Conservation (phyloP, 1,139 yeast species). For the Arxiozyma bovina region DNA sequence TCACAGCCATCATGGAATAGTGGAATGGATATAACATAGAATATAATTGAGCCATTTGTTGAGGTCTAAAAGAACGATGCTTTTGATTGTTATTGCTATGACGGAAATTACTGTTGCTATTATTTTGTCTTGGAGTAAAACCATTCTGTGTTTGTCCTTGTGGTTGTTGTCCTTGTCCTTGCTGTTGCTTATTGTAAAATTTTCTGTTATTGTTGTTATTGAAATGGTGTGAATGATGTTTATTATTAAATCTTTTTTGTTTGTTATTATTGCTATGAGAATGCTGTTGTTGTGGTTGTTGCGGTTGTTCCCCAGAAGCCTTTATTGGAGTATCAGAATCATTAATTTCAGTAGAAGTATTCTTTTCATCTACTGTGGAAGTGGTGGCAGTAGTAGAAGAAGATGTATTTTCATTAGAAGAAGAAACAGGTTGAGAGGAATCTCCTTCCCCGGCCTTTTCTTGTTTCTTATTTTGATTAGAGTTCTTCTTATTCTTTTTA, state of each 20-base stretch:
- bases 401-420: neutral
- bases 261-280: slow-evolving; percentile 1
- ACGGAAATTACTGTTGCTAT: slow-evolving; percentile 8
- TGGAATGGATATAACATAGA: slow-evolving; percentile 14
- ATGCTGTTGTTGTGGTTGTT: neutral
- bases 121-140: slow-evolving; percentile 1
- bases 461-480: slow-evolving; percentile 8
- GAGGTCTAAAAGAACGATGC: slow-evolving; percentile 7
- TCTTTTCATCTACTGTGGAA: neutral
- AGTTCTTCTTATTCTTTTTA: slow-evolving; percentile 11
- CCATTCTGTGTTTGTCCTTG: neutral
- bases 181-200: slow-evolving; percentile 1
- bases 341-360: neutral
- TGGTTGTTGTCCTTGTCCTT: slow-evolving; percentile 1
- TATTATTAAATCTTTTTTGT: slow-evolving; percentile 1
- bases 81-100: slow-evolving; percentile 6
- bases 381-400: neutral
- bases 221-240: slow-evolving; percentile 3
- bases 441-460: neutral
- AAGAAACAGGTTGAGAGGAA: neutral
- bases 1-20: slow-evolving; percentile 31
- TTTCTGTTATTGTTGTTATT: slow-evolving; percentile 5
- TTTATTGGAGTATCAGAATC: neutral
- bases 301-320: neutral
- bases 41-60: slow-evolving; percentile 14